Conservation (phyloP, 768 basidiomycete genomes). For the Dendrothele bispora region DNA sequence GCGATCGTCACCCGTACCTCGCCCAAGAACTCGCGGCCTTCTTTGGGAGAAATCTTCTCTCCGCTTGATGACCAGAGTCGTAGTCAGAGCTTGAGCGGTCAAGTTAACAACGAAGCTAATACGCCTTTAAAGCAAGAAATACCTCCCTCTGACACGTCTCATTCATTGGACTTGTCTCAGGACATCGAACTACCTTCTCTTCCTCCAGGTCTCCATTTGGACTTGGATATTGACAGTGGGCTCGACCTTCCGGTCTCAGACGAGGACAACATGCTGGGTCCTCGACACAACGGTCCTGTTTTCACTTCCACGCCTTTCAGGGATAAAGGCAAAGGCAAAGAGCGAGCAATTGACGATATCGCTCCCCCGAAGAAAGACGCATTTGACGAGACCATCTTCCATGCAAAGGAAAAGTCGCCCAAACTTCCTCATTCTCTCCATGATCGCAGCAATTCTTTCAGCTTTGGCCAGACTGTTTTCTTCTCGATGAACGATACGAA, state of each 20-base stretch:
- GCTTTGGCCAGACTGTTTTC: slow-evolving; percentile 64
- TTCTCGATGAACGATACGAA: slow-evolving; percentile 42
- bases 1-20: slow-evolving; percentile 28
- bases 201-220: slow-evolving; percentile 42
- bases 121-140: slow-evolving; percentile 4
- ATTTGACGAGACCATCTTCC: slow-evolving; percentile 47
- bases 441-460: slow-evolving; percentile 69
- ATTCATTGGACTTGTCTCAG: slow-evolving; percentile 59
- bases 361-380: slow-evolving; percentile 17
- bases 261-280: slow-evolving; percentile 23
- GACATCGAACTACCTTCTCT: slow-evolving; percentile 53
- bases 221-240: slow-evolving; percentile 30
- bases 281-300: slow-evolving; percentile 15
- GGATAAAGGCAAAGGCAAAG: slow-evolving; percentile 40
- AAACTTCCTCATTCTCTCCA: slow-evolving; percentile 37
- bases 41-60: slow-evolving; percentile 52
- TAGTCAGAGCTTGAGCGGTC: background rate
- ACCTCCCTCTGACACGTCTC: slow-evolving; percentile 44
- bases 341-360: slow-evolving; percentile 16
- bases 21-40: slow-evolving; percentile 34
- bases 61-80: slow-evolving; percentile 29
- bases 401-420: slow-evolving; percentile 38
- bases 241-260: slow-evolving; percentile 31
- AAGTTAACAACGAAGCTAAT: no score
- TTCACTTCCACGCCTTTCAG: slow-evolving; percentile 48